phyloP scores from a whole-genome alignment of 2,329 filamentous ascomycete species.

The Colletotrichum acutatum region DNA sequence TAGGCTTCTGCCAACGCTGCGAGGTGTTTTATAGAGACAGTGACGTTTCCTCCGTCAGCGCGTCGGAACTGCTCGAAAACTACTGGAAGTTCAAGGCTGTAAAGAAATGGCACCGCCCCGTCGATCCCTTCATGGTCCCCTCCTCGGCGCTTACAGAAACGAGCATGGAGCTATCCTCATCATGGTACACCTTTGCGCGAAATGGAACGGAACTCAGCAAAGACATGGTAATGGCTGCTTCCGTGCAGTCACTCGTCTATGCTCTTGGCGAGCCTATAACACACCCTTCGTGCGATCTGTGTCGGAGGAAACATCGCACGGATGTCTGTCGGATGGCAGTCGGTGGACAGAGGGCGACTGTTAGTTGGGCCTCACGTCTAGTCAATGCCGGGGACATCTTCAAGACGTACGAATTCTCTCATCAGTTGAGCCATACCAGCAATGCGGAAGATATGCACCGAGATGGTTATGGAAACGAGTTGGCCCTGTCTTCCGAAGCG shows the following conservation, averaged over 20 bases:
- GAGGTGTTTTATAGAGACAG: neutral
- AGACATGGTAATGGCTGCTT: neutral
- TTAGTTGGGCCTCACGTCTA: neutral
- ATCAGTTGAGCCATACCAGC: neutral
- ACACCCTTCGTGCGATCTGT: neutral
- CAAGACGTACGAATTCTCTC: neutral
- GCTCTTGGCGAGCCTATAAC: neutral
- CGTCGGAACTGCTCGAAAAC: neutral
- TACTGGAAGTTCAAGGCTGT: constrained; percentile 30
- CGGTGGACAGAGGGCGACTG: neutral
- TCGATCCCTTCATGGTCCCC: neutral
- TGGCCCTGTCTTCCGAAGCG: neutral
- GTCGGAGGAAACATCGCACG: neutral
- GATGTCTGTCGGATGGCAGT: neutral
- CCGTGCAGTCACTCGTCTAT: neutral
- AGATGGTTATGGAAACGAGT: neutral
- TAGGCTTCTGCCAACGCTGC: constrained; percentile 26
- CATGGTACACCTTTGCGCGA: neutral
- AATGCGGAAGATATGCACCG: too few relatives aligned
- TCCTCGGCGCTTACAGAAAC: neutral
- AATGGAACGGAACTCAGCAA: neutral
- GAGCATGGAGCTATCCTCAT: neutral
- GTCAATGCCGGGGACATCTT: neutral
- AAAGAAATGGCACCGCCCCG: neutral
- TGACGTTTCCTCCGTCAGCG: neutral